Conservation (phyloP, 169 alveolate genomes). For the Babesia ovis region DNA sequence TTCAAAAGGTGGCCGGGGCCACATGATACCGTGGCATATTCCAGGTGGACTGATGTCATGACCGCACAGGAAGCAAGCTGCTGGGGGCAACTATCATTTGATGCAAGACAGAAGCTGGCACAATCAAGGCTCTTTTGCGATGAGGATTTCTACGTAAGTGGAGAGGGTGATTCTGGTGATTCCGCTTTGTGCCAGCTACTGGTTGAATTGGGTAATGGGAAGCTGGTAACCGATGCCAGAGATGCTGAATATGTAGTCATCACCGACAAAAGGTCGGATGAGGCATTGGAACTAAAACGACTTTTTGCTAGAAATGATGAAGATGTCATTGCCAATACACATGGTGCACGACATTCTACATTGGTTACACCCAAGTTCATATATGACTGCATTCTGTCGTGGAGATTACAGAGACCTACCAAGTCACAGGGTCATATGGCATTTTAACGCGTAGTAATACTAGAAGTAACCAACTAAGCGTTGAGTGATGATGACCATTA, state of each 20-base stretch:
- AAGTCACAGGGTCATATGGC: slow-evolving; percentile 60
- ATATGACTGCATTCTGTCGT: slow-evolving; percentile 62
- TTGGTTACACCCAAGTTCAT: slow-evolving; percentile 70
- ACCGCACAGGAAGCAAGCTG: slow-evolving; percentile 65
- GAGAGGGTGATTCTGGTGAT: slow-evolving; percentile 32
- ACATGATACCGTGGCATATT: slow-evolving; percentile 68
- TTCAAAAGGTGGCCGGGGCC: slow-evolving; percentile 78
- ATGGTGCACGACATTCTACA: slow-evolving; percentile 71
- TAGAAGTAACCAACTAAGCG: background rate
- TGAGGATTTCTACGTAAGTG: slow-evolving; percentile 72
- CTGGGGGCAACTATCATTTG: slow-evolving; percentile 69
- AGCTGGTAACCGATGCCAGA: slow-evolving; percentile 60
- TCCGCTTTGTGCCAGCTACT: slow-evolving; percentile 62
- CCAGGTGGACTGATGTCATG: slow-evolving; percentile 47
- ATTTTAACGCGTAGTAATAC: background rate
- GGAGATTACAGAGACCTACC: slow-evolving; percentile 68
- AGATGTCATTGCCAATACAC: slow-evolving; percentile 59
- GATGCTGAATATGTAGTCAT: slow-evolving; percentile 77
- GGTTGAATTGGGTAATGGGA: slow-evolving; percentile 74
- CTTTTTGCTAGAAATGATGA: slow-evolving; percentile 60
- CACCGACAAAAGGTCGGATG: slow-evolving; percentile 55
- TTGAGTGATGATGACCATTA: background rate
- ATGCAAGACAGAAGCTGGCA: slow-evolving; percentile 76
- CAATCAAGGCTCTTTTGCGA: slow-evolving; percentile 75
- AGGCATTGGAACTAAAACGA: slow-evolving; percentile 47